phyloP scores from a whole-genome alignment of 805 yeast genomes.

The Lachancea cidri region DNA sequence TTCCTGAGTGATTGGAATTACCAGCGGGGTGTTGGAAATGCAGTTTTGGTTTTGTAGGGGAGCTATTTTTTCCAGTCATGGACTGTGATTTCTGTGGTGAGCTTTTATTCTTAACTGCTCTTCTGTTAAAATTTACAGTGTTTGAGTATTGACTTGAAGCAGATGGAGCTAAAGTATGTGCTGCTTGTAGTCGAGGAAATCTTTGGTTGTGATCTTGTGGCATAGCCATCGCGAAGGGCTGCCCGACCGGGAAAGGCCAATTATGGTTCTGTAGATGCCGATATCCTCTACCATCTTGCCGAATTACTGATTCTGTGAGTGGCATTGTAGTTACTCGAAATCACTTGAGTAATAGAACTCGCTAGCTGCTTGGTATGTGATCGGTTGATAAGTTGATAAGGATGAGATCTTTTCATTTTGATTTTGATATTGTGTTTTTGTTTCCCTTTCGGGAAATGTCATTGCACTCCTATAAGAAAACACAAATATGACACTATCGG shows the following conservation, averaged over 20 bases:
- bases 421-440: slow-evolving; percentile 1
- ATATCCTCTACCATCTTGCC: background rate
- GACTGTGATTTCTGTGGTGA: background rate
- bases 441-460: slow-evolving; percentile 5
- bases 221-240: background rate
- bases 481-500: too few relatives aligned
- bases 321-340: background rate
- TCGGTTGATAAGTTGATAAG: background rate
- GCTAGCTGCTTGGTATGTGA: background rate
- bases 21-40: background rate
- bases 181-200: background rate
- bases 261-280: background rate
- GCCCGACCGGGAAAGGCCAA: background rate
- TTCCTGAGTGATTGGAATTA: background rate
- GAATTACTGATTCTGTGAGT: background rate
- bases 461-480: background rate
- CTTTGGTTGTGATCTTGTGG: background rate
- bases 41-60: background rate
- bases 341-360: background rate
- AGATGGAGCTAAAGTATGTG: background rate
- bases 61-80: background rate
- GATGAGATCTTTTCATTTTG: background rate
- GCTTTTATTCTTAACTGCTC: background rate
- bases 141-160: background rate
- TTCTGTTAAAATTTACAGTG: background rate